phyloP scores from a whole-genome alignment of 768 basidiomycete species.

The Filobasidium wieringae region DNA sequence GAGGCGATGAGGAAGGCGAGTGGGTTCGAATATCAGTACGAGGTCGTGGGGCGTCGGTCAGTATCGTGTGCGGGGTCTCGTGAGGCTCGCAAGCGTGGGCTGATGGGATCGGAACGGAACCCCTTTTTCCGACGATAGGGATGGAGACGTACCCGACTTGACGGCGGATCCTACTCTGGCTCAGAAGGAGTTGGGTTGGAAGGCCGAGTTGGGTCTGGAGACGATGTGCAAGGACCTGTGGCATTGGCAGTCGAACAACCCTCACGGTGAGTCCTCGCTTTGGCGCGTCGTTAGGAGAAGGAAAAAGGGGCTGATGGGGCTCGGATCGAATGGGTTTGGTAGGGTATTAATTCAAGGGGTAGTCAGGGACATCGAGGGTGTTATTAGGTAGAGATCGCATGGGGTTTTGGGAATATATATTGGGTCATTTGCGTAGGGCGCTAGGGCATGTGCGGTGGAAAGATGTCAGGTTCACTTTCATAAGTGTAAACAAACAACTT shows the following conservation, averaged over 20 bases:
- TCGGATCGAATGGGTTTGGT: no score
- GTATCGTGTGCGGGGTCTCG: conserved; percentile 28
- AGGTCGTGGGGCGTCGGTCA: conserved; percentile 80
- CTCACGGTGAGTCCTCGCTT: conserved; percentile 50
- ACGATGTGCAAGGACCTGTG: conserved; percentile 94
- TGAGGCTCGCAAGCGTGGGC: no score
- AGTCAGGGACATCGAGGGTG: no score
- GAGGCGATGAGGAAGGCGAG: conserved; percentile 89
- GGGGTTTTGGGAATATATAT: no score
- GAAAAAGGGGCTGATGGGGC: no score
- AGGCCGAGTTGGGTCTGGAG: conserved; percentile 64
- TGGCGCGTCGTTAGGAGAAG: no score
- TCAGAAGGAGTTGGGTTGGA: conserved; percentile 84
- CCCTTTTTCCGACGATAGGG: conserved; percentile 42
- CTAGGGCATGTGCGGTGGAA: no score
- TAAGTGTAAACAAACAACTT: no score
- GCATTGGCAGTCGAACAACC: conserved; percentile 97
- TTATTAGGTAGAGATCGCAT: no score
- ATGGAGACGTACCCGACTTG: conserved; percentile 90
- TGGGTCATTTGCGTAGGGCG: no score
- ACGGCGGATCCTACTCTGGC: conserved; percentile 88
- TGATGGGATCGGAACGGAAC: not conserved
- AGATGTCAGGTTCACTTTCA: no score
- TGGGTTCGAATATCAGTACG: conserved; percentile 74
- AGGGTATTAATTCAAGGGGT: no score